Evolutionary conservation across 2,329 filamentous ascomycete species (phyloP).

Genomic region (Monosporascus sp.): DNA sequence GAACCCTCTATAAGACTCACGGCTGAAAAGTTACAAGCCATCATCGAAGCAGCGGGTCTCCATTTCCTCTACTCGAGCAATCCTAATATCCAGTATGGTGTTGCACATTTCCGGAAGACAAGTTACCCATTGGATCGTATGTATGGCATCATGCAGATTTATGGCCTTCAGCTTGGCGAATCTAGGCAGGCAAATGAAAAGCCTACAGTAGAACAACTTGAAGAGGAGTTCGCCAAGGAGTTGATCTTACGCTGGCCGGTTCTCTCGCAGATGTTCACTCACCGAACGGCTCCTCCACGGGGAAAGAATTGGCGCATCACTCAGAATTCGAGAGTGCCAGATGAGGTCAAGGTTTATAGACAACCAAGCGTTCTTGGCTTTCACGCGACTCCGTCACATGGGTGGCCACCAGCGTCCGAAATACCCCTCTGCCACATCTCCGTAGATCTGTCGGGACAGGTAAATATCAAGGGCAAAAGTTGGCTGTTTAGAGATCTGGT

Average conservation of each 20-base stretch:
- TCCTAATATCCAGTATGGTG: not conserved
- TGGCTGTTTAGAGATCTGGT: too few species aligned
- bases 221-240: not conserved
- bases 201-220: not conserved
- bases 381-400: too few species aligned
- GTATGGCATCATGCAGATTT: conserved; percentile 2
- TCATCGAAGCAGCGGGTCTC: not conserved
- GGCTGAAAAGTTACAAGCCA: not conserved
- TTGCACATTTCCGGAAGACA: not conserved
- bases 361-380: too few species aligned
- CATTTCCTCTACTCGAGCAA: not conserved
- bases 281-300: not conserved
- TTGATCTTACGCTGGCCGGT: not conserved
- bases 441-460: too few species aligned
- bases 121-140: not conserved
- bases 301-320: conserved; percentile 1
- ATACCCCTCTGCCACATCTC: too few species aligned
- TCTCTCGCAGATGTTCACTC: not conserved
- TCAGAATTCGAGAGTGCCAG: not conserved
- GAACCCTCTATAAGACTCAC: not conserved
- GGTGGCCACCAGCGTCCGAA: too few species aligned
- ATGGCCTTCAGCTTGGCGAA: not conserved
- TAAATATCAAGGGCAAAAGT: too few species aligned
- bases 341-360: too few species aligned
- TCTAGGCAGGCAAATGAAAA: not conserved